Percentiles rank a stretch among this genome's conserved stretches.
phyloP scores from a whole-genome alignment of 129 eudicot species.

The Flaveria ramosissima region DNA sequence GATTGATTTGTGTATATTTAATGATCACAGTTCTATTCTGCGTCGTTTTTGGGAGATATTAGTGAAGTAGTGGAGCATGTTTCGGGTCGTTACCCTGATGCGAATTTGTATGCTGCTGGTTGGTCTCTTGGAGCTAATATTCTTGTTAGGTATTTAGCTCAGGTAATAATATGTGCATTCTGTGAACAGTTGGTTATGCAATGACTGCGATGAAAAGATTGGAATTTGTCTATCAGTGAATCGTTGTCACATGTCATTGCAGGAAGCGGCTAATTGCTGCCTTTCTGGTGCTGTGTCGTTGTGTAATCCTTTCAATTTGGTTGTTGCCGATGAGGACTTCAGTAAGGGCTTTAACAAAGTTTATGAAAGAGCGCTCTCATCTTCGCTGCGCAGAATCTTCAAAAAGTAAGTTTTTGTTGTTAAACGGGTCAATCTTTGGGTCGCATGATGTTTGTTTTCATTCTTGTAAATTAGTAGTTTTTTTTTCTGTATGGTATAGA shows the following conservation, averaged over 20 bases:
- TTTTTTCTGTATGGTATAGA: background rate
- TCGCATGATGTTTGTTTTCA: background rate
- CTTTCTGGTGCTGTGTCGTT: constrained; percentile 96
- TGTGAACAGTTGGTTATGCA: background rate
- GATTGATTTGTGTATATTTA: background rate
- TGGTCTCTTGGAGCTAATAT: constrained; percentile 99
- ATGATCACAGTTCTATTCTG: constrained; percentile 83
- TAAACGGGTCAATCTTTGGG: background rate
- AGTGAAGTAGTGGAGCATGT: constrained; percentile 79
- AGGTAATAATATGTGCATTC: constrained; percentile 45
- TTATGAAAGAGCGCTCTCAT: constrained; percentile 79
- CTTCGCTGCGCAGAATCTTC: constrained; percentile 71
- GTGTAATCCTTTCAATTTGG: constrained; percentile 92
- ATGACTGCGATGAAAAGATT: background rate
- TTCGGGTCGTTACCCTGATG: constrained; percentile 58
- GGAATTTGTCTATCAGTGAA: background rate
- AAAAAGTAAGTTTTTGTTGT: constrained; percentile 40
- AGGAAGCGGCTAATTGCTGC: constrained; percentile 72
- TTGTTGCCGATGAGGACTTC: constrained; percentile 82
- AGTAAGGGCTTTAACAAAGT: constrained; percentile 78
- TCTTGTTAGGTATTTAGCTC: constrained; percentile 81
- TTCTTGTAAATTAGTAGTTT: background rate
- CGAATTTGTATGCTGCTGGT: constrained; percentile 88
- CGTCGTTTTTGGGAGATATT: constrained; percentile 87
- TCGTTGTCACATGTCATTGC: constrained; percentile 29